Base-by-base conservation (phyloP, 2,329 filamentous ascomycete species). In the Knufia petricola region DNA sequence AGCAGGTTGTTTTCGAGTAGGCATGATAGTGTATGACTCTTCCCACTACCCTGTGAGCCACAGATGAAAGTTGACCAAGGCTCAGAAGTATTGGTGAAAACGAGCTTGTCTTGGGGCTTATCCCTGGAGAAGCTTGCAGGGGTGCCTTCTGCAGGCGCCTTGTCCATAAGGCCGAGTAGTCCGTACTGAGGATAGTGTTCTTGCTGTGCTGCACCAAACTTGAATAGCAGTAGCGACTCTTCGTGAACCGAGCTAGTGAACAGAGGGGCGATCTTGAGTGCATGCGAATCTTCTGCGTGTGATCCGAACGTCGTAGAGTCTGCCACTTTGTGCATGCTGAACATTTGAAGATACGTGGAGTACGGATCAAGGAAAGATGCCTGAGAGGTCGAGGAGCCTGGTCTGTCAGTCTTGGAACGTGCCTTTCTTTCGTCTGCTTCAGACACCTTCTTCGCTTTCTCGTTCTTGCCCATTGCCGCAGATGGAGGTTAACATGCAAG, bases 21-120 rank as follows among this genome's bases (percentile, higher is more conserved):
- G 55, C 73, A 78, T 0, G 76, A 73, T 1, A 80, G 64, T 0
- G 78, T 81, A 50, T 82, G 76, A 17, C 72, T 77, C 56, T 82
- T 82, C 0, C 79, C 79, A 36, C 72, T 75, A 0, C 79, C 79
- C 56, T 82, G 78, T 1, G 74, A 74, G 1, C 79, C 79, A 51
- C 79, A 83, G 17, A 83, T 76, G 58, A 82, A 82, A 0, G 71
- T 66, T 0, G 77, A 80, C 54, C 71, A 77, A 0, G 79, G 78
- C 0, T 70, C 66, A 21, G 77, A 71, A 1, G 72, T 72, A 53
- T 81, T 81, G 15, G 56, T 49, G 30, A 61, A 64, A 3, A 64
- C 44, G n/a, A 63, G 49, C 24, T 61, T 56, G 13, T 60, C 36
- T 12, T 47, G 50, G 8, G n/a, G 10, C 24, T 13, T 26, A 12